These are phyloP conservation scores for Ascochyta viciae-villosae DNA, from an alignment of 2,329 filamentous ascomycete genomes.

Conservation along the genomic window DNA sequence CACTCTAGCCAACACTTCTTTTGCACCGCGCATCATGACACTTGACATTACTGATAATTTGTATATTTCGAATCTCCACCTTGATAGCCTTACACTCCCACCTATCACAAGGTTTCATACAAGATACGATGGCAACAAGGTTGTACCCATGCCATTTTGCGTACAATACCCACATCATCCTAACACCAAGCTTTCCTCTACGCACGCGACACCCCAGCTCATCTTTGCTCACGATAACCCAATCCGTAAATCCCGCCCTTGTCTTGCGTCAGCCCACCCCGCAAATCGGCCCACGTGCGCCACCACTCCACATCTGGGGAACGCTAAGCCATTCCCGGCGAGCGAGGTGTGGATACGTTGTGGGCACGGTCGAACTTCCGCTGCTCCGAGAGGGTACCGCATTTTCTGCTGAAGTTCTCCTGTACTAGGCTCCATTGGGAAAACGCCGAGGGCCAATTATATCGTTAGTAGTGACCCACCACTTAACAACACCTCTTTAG, in stretches of 20 bases:
- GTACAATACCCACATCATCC: neutral
- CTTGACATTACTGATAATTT: neutral
- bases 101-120: no score
- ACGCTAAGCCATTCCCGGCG: neutral
- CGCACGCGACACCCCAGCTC: neutral
- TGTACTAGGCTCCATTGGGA: no score
- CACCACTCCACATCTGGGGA: conserved; percentile 11
- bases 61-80: no score
- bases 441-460: no score
- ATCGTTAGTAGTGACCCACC: no score
- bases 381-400: conserved; percentile 15
- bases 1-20: neutral
- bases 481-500: no score
- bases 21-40: neutral
- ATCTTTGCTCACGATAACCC: neutral
- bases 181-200: neutral
- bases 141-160: no score
- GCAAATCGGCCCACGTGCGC: conserved; percentile 17
- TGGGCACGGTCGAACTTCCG: conserved; percentile 6
- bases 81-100: no score
- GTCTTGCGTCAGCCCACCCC: conserved; percentile 9
- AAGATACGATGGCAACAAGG: no score
- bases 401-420: no score
- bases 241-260: neutral
- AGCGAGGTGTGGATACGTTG: neutral